phyloP scores from a whole-genome alignment of 192 early-diverging fungal species.

The Coemansia sp. region DNA sequence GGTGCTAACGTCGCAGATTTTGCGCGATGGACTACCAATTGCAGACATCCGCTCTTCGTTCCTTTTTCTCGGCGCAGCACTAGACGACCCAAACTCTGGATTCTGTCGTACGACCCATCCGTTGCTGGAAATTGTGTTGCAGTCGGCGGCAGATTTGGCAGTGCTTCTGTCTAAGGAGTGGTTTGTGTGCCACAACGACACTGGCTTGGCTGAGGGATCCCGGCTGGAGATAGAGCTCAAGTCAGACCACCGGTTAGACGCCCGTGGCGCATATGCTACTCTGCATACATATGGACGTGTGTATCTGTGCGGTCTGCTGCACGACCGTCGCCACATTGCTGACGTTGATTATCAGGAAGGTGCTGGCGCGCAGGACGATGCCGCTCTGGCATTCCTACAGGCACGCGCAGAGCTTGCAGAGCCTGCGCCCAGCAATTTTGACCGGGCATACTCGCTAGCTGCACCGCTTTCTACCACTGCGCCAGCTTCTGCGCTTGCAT shows the following conservation, averaged over 20 bases:
- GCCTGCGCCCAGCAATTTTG: conserved; percentile 68
- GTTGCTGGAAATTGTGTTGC: conserved; percentile 45
- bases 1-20: conserved; percentile 68
- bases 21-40: conserved; percentile 59
- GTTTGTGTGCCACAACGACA: conserved; percentile 53
- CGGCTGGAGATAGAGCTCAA: conserved; percentile 75
- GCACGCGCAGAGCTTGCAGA: conserved; percentile 47
- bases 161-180: conserved; percentile 87
- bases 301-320: conserved; percentile 58
- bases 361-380: conserved; percentile 66
- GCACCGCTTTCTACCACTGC: not conserved
- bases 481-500: conserved; percentile 65
- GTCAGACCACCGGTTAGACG: conserved; percentile 64
- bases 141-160: conserved; percentile 71
- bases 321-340: conserved; percentile 70
- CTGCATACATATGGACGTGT: conserved; percentile 69
- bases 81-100: conserved; percentile 62
- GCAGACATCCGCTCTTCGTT: conserved; percentile 2
- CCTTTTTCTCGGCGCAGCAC: conserved; percentile 7
- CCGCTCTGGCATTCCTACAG: conserved; percentile 78
- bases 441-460: conserved; percentile 56
- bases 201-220: conserved; percentile 27
- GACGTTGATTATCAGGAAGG: conserved; percentile 67
- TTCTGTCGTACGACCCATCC: conserved; percentile 78
- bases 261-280: conserved; percentile 55